Percentiles rank a stretch among this genome's conserved stretches.
Conservation (phyloP, 2,329 filamentous ascomycete species). For the Aspergillus pseudonomiae region DNA sequence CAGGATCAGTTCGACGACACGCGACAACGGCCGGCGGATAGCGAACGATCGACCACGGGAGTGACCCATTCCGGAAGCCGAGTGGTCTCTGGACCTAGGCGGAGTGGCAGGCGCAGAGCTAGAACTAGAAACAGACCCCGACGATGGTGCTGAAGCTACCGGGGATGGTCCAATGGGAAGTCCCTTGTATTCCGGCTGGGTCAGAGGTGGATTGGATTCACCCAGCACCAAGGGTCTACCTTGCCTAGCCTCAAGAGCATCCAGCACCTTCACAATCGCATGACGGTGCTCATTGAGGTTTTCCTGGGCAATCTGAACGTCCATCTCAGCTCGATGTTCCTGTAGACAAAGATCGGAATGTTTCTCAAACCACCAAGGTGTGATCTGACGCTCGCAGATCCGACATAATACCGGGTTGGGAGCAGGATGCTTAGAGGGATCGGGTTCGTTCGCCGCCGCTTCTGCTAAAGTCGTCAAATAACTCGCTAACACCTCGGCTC, state of each 20-base stretch:
- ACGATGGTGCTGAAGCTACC: conserved; percentile 68
- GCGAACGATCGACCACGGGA: conserved; percentile 85
- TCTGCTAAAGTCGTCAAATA: conserved; percentile 91
- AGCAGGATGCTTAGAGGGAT: conserved; percentile 74
- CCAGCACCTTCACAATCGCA: conserved; percentile 90
- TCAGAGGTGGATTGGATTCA: conserved; percentile 55
- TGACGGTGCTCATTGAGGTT: conserved; percentile 89
- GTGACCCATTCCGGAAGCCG: conserved; percentile 71
- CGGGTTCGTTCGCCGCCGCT: conserved; percentile 71
- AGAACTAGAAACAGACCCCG: conserved; percentile 70
- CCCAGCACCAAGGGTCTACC: conserved; percentile 43
- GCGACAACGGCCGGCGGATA: conserved; percentile 81
- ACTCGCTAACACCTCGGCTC: conserved; percentile 90
- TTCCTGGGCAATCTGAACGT: conserved; percentile 94
- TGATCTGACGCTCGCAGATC: conserved; percentile 96
- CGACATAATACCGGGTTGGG: conserved; percentile 87
- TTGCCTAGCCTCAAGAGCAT: conserved; percentile 74
- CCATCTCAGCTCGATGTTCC: conserved; percentile 95
- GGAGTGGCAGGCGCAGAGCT: conserved; percentile 69
- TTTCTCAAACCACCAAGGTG: conserved; percentile 99
- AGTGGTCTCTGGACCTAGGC: conserved; percentile 69
- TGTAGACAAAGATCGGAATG: conserved; percentile 95
- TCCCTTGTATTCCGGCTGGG: conserved; percentile 82
- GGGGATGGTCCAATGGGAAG: conserved; percentile 77
- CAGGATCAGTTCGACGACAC: conserved; percentile 91